Evolutionary conservation across 805 yeast genomes (phyloP), one percentile per base, ranked within the genome.

Genomic region (Candida maesae): DNA sequence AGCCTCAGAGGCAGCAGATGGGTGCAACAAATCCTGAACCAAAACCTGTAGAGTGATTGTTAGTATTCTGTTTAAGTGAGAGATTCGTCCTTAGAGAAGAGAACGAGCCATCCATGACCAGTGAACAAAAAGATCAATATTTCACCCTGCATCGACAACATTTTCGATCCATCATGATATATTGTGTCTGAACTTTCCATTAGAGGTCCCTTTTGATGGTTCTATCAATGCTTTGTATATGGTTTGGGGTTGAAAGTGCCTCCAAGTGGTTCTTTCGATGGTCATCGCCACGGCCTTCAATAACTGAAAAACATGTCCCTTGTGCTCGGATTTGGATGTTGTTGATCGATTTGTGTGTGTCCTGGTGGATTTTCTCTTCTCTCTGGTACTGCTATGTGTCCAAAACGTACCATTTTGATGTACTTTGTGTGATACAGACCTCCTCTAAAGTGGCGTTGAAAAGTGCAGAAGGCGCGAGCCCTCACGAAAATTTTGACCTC

Each of bases 11-110:
- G 91, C 95, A 68, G 96, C 86, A 71, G 84, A 74, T 74, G 99
- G 99, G 95, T 93, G 85, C 70, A 93, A 81, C 74, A 90, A 84
- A 82, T 90, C 98, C 78, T 87, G 95, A 81, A 90, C 96, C 81
- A 90, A 86, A 85, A 89, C 97, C 97, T 75, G 59, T 49, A 45
- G n/a, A 25, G 29, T 41, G 38, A 39, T 39, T 44, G 59, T 56
- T 55, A 55, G 59, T 56, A 54, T 28, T 15, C 15, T 32, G 24
- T 7, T n/a, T n/a, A n/a, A n/a, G n/a, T n/a, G n/a, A n/a, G n/a
- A n/a, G n/a, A n/a, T n/a, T n/a, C n/a, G n/a, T n/a, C n/a, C n/a
- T n/a, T 6, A 29, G 18, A 17, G 15, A 6, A 16, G 16, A 21
- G 24, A 21, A 21, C 10, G 24, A 21, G 24, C 24, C 24, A 21